Percentiles rank a stretch among this genome's conserved stretches.
Evolutionary conservation across 352 stramenopile genomes (phyloP).

Genomic region (Saprolegnia parasitica): DNA sequence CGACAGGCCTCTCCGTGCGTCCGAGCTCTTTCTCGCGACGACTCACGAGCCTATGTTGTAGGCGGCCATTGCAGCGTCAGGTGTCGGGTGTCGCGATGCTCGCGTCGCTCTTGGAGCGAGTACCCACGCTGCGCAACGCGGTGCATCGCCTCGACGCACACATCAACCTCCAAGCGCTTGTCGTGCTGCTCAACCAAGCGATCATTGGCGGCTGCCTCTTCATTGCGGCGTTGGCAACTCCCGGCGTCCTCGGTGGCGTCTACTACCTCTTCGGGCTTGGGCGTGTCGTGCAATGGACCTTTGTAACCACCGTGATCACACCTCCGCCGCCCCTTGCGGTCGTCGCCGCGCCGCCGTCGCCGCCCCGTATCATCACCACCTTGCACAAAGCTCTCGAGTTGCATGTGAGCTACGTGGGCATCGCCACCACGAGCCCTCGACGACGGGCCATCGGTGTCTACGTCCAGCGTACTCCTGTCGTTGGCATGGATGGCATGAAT

Average conservation of each 20-base stretch:
- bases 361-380: not conserved
- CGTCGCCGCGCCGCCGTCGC: too few species aligned
- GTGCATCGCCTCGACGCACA: constrained; percentile 46
- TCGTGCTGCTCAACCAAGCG: constrained; percentile 35
- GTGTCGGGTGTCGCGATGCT: constrained; percentile 15
- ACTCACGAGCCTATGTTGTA: not conserved
- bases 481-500: not conserved
- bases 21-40: not conserved
- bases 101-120: constrained; percentile 50
- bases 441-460: not conserved
- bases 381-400: constrained; percentile 42
- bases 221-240: constrained; percentile 52
- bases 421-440: not conserved
- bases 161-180: constrained; percentile 31
- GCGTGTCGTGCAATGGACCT: constrained; percentile 61
- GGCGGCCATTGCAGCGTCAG: not conserved
- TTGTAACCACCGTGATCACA: constrained; percentile 52
- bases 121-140: constrained; percentile 34
- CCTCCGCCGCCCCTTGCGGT: not conserved
- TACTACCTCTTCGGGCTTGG: constrained; percentile 59
- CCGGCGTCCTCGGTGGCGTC: constrained; percentile 45
- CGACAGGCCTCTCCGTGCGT: not conserved
- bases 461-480: not conserved
- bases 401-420: not conserved
- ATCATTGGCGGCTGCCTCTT: constrained; percentile 53